Percentiles rank a stretch among this genome's conserved stretches.
Evolutionary conservation across 768 basidiomycete genomes (phyloP).

Genomic region (Lanmaoa pseudosensibilis): DNA sequence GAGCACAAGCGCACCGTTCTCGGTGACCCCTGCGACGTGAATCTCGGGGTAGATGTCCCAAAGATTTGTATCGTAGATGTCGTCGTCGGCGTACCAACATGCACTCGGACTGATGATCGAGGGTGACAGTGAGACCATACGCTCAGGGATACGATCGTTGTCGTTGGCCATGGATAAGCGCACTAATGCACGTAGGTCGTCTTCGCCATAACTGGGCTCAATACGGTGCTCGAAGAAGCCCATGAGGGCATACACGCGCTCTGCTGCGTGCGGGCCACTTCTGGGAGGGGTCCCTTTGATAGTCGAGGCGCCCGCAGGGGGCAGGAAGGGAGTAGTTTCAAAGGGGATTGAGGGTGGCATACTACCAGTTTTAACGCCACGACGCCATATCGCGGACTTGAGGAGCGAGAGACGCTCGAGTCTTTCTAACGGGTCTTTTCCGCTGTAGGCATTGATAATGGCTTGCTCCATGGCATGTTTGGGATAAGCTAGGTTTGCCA

Average conservation of each 20-base stretch:
- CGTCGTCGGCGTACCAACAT: conserved; percentile 22
- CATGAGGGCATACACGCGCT: conserved; percentile 23
- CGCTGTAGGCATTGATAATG: conserved; percentile 19
- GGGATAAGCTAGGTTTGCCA: conserved; percentile 21
- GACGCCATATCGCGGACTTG: conserved; percentile 21
- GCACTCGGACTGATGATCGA: neutral
- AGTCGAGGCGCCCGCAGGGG: too few relatives aligned
- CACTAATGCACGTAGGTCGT: conserved; percentile 17
- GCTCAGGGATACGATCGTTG: conserved; percentile 22
- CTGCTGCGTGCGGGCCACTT: conserved; percentile 10
- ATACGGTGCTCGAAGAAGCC: conserved; percentile 26
- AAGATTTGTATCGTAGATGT: conserved; percentile 14
- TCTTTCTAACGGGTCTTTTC: conserved; percentile 19
- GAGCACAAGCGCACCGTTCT: conserved; percentile 18
- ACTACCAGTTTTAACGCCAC: neutral
- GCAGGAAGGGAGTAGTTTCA: neutral
- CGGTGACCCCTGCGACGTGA: conserved; percentile 20
- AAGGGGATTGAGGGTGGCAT: neutral
- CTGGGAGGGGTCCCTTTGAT: neutral
- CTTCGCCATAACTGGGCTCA: conserved; percentile 12
- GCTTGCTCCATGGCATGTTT: conserved; percentile 8
- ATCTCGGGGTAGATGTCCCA: conserved; percentile 21
- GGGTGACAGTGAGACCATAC: conserved; percentile 23
- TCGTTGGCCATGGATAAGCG: conserved; percentile 26
- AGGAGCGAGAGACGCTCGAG: conserved; percentile 17